phyloP scores from a whole-genome alignment of 2,329 filamentous ascomycete species.

The Colletotrichum chlorophyti region DNA sequence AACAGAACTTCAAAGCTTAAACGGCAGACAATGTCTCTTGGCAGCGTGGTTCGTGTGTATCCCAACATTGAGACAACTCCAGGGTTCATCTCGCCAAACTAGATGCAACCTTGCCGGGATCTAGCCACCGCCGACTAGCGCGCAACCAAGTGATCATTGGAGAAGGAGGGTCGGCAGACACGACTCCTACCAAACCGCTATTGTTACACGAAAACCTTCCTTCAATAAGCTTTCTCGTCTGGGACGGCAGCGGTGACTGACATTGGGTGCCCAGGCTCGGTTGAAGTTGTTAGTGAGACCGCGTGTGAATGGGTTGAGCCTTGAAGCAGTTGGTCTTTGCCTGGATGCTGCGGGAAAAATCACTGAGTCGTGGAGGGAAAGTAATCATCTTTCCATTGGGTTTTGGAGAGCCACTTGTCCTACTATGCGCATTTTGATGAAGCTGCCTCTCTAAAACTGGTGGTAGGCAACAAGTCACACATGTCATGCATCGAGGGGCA shows the following conservation, averaged over 20 bases:
- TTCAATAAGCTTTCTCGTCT: background rate
- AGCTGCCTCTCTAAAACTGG: too few relatives aligned
- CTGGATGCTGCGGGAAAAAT: too few relatives aligned
- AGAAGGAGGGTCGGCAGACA: slow-evolving; percentile 8
- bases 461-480: too few relatives aligned
- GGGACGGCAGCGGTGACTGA: background rate
- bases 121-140: slow-evolving; percentile 2
- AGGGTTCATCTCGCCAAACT: background rate
- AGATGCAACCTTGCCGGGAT: slow-evolving; percentile 12
- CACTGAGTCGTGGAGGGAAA: too few relatives aligned
- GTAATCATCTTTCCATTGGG: too few relatives aligned
- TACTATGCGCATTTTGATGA: too few relatives aligned
- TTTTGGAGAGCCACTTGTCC: too few relatives aligned
- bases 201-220: slow-evolving; percentile 20
- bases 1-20: slow-evolving; percentile 1
- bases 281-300: background rate
- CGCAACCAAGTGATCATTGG: background rate
- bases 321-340: too few relatives aligned
- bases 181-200: slow-evolving; percentile 16
- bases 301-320: too few relatives aligned
- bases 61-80: background rate
- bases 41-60: background rate
- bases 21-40: too few relatives aligned
- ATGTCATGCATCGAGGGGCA: too few relatives aligned
- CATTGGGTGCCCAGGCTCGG: background rate